Evolutionary conservation across 164 flowering plant genomes (phyloP).

Genomic region (Kalanchoe fedtschenkoi): DNA sequence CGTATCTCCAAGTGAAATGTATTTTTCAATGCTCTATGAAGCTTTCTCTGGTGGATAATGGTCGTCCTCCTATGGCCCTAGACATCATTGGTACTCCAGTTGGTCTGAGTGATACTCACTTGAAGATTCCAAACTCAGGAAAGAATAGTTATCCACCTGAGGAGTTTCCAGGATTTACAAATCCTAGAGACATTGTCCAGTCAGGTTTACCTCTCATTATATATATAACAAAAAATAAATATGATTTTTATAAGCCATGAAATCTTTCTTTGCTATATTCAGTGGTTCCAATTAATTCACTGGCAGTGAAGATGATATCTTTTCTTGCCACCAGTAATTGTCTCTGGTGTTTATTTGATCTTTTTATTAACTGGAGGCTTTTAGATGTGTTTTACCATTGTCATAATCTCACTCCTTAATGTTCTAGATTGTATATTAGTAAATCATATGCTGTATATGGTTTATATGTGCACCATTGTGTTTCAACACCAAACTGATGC

Average conservation of each 20-base stretch:
- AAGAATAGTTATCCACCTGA: slow-evolving; percentile 25
- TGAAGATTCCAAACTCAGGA: slow-evolving; percentile 17
- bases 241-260: neutral
- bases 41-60: slow-evolving; percentile 23
- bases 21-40: neutral
- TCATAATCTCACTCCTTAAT: neutral
- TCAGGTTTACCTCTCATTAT: slow-evolving; percentile 29
- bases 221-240: neutral
- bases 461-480: neutral
- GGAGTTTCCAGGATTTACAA: slow-evolving; percentile 41
- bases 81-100: slow-evolving; percentile 16
- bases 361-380: neutral
- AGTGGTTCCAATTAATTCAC: neutral
- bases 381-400: neutral
- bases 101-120: slow-evolving; percentile 18
- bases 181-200: slow-evolving; percentile 28
- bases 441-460: neutral
- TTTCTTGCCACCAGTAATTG: neutral
- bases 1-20: neutral
- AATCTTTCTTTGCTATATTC: neutral
- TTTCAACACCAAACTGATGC: neutral
- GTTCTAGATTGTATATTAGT: neutral
- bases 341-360: neutral
- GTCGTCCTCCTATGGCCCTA: slow-evolving; percentile 17
- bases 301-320: neutral